Base-by-base conservation (phyloP, 169 alveolate species). In the Miamiensis avidus region DNA sequence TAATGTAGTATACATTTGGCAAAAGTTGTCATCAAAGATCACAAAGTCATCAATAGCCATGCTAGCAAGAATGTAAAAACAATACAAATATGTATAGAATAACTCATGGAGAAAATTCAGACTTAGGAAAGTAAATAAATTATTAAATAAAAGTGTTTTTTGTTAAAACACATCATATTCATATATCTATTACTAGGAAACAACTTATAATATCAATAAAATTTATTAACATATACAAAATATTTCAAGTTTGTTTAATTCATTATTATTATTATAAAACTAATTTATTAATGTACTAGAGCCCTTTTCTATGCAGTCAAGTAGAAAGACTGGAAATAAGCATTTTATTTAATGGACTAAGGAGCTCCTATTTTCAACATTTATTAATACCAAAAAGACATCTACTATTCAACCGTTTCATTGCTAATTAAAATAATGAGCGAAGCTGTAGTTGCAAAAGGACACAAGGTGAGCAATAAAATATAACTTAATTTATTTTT, bases 271-370 rank as follows among this genome's bases (percentile, higher is more conserved):
- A n/a, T n/a, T n/a, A n/a, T n/a, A n/a, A n/a, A n/a, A n/a, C n/a
- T n/a, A n/a, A n/a, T n/a, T n/a, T n/a, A n/a, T n/a, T n/a, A n/a
- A n/a, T n/a, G n/a, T n/a, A n/a, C n/a, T 11, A 79, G 65, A 79
- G 84, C 84, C 4, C 49, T 79, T 15, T 79, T 79, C 20, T 79
- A 49, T 31, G 84, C 84, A 27, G 65, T 79, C 28, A 79, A 79
- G n/a, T 74, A 79, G 29, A n/a, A 79, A 79, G 84, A 79, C 31
- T 79, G 65, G 34, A 65, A 34, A 20, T 74, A 79, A 29, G 84
- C 84, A 27, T 49, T 33, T n/a, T 65, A 49, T n/a, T 31, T 79
- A 29, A 33, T 79, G 31, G 84, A 65, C 4, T 29, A 34, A 26
- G 74, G 76, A 1, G 84, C 84, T 0, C 84, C 84, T 26, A 49